A percentile compares a stretch with the other conserved stretches of the same genome.
Conservation (phyloP, 176 grass and related monocot species). For the Tillandsia leiboldiana region DNA sequence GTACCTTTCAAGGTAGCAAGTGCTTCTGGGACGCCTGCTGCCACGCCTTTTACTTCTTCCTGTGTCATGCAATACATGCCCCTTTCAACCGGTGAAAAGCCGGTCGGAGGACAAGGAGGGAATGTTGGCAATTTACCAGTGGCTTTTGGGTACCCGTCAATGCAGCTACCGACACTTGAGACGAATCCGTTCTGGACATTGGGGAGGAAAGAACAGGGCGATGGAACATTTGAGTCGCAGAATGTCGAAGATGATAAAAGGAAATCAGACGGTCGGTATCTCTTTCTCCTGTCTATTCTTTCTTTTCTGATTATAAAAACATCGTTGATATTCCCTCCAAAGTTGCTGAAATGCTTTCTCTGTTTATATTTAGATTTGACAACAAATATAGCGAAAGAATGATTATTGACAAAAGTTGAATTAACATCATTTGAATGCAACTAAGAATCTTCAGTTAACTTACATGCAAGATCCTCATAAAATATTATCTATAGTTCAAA, state of each 20-base stretch:
- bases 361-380: no score
- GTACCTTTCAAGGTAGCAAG: slow-evolving; percentile 33
- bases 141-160: slow-evolving; percentile 75
- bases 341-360: neutral
- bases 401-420: no score
- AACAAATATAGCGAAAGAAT: no score
- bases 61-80: slow-evolving; percentile 52
- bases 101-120: slow-evolving; percentile 19
- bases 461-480: no score
- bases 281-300: neutral
- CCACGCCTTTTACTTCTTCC: slow-evolving; percentile 27
- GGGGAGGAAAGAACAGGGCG: slow-evolving; percentile 35
- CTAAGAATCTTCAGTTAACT: no score
- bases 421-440: no score
- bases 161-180: slow-evolving; percentile 84
- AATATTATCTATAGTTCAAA: no score
- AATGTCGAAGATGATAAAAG: slow-evolving; percentile 41
- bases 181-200: slow-evolving; percentile 81
- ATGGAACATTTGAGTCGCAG: slow-evolving; percentile 25
- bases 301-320: neutral
- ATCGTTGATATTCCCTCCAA: neutral
- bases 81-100: slow-evolving; percentile 33
- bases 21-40: slow-evolving; percentile 24
- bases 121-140: slow-evolving; percentile 32
- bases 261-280: slow-evolving; percentile 47